phyloP scores from a whole-genome alignment of 208 protist species.

The Endotrypanum monterogeii region DNA sequence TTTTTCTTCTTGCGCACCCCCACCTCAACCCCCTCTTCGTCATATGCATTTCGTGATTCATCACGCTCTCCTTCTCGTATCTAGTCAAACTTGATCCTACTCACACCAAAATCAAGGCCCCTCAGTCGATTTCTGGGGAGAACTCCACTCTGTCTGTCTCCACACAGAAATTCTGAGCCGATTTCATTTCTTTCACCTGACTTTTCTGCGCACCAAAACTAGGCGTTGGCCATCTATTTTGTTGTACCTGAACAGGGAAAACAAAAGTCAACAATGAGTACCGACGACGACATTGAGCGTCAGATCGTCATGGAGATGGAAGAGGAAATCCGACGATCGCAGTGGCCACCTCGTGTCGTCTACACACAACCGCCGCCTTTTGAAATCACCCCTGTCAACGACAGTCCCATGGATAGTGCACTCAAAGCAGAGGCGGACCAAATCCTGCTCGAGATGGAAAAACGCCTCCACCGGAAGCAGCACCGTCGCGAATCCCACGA shows the following conservation, averaged over 20 bases:
- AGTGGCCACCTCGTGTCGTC: slow-evolving; percentile 8
- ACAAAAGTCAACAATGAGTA: slow-evolving; percentile 28
- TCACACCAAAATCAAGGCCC: too few relatives aligned
- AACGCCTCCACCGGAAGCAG: slow-evolving; percentile 43
- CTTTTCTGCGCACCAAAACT: too few relatives aligned
- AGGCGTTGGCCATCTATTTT: too few relatives aligned
- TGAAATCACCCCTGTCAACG: slow-evolving; percentile 48
- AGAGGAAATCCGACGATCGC: slow-evolving; percentile 50
- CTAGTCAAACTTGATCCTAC: background rate
- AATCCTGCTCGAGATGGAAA: slow-evolving; percentile 57
- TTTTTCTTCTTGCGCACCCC: background rate
- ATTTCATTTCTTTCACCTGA: too few relatives aligned
- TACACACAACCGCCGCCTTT: slow-evolving; percentile 35
- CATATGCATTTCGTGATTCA: too few relatives aligned
- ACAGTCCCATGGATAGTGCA: slow-evolving; percentile 18
- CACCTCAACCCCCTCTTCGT: background rate
- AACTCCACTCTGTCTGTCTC: too few relatives aligned
- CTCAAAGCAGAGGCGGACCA: slow-evolving; percentile 39
- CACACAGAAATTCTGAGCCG: too few relatives aligned
- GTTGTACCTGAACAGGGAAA: too few relatives aligned
- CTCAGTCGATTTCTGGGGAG: too few relatives aligned
- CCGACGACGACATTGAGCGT: slow-evolving; percentile 64
- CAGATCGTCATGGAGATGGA: slow-evolving; percentile 87
- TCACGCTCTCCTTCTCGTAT: background rate
- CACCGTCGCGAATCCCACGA: slow-evolving; percentile 55